phyloP scores from a whole-genome alignment of 192 early-diverging fungal genomes.

The Thamnidium elegans region DNA sequence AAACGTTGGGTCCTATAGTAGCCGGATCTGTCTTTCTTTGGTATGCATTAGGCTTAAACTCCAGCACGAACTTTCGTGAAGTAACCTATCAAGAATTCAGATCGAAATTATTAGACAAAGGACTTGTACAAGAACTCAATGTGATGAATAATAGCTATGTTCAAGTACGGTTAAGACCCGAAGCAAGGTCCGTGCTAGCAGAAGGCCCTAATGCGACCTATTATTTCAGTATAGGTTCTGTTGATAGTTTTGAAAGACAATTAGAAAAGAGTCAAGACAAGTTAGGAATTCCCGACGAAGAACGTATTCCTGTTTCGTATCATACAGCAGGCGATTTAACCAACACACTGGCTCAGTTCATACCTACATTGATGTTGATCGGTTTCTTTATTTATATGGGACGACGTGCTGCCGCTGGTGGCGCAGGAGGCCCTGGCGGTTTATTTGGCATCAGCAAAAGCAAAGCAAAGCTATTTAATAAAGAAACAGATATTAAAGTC shows the following conservation, averaged over 20 bases:
- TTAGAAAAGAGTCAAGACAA: constrained; percentile 87
- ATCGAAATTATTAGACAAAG: constrained; percentile 80
- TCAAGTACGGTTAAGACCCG: constrained; percentile 70
- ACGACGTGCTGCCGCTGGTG: constrained; percentile 60
- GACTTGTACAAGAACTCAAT: constrained; percentile 84
- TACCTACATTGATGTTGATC: constrained; percentile 86
- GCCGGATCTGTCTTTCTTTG: constrained; percentile 28
- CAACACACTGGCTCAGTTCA: constrained; percentile 82
- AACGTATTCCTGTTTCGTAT: constrained; percentile 94
- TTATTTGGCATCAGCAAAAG: constrained; percentile 97
- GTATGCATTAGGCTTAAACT: constrained; percentile 43
- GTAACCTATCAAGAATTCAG: constrained; percentile 93
- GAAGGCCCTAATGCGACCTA: constrained; percentile 28
- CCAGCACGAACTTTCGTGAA: constrained; percentile 47
- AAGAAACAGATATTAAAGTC: constrained; percentile 92
- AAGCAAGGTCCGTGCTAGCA: constrained; percentile 38
- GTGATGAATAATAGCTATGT: constrained; percentile 87
- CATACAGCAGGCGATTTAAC: constrained; percentile 61
- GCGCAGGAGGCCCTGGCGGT: constrained; percentile 54
- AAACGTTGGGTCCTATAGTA: constrained; percentile 38
- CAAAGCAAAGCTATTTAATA: constrained; percentile 94
- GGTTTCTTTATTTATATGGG: constrained; percentile 87
- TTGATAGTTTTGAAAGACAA: constrained; percentile 91
- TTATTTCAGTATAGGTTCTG: constrained; percentile 92
- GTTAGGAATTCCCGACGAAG: constrained; percentile 79